Base-by-base conservation (phyloP, 2,329 filamentous ascomycete genomes). In the Neurospora crassa region DNA sequence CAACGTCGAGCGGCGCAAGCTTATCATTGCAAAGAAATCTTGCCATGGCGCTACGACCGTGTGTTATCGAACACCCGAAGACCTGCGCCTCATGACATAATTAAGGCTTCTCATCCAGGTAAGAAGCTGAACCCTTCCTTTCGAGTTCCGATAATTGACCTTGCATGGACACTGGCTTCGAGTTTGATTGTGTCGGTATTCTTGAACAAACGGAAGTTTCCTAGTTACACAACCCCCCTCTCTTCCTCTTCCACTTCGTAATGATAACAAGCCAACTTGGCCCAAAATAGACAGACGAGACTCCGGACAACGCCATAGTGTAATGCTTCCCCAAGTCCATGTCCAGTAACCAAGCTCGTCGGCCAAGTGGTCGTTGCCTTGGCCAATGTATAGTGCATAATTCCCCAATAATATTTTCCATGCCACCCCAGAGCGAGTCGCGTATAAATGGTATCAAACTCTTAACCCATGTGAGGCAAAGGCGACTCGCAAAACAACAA, bases 361-460 rank as follows among this genome's bases (percentile, higher is more conserved):
- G 53, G 53, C 53, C 53, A 63, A 63, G 53, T 63, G 29, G 53
- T 63, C 53, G 29, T 63, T 63, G 53, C 53, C 53, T 63, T 63
- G 53, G 53, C 53, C 53, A 63, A 63, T 34, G 53, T 63, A 63
- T 63, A 63, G 53, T 63, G 53, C 53, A 63, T 63, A 63, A 63
- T 34, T 63, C 53, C 53, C 53, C 53, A 63, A 29, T 63, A n/a
- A 63, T 63, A 63, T 63, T 63, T 63, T 63, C 53, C 53, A 63
- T 63, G 53, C 53, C 53, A 63, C 67, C 37, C 69, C 41, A 63
- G 69, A 71, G 47, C 68, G 69, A 70, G 72, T 67, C 68, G 70
- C 73, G 68, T 45, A 69, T 40, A 40, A 72, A 69, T 74, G 73
- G 73, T 73, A 74, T 74, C 67, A 73, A 70, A 68, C 69, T 69